Percentiles rank a stretch among this genome's conserved stretches.
phyloP scores from a whole-genome alignment of 2,329 filamentous ascomycete species.

The Anisogramma anomala region DNA sequence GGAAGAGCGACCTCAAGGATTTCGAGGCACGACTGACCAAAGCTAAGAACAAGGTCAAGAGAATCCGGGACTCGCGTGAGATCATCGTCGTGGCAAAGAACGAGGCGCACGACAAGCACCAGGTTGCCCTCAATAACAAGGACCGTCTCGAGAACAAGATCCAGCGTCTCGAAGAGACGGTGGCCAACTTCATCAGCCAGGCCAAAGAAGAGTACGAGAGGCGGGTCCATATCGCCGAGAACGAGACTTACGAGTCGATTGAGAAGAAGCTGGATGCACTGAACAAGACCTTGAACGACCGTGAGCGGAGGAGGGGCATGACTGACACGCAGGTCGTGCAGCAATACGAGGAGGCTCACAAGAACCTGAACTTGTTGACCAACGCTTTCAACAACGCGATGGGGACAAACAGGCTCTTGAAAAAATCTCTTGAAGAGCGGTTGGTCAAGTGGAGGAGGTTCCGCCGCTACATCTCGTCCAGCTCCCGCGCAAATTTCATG shows the following conservation, averaged over 20 bases:
- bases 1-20: constrained; percentile 24
- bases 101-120: constrained; percentile 38
- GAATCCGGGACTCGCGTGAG: constrained; percentile 36
- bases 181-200: constrained; percentile 47
- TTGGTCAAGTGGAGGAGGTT: constrained; percentile 70
- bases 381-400: constrained; percentile 33
- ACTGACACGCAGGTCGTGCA: constrained; percentile 53
- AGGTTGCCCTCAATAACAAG: constrained; percentile 36
- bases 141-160: constrained; percentile 34
- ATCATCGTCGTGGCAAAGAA: constrained; percentile 53
- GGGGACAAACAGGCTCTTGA: constrained; percentile 32
- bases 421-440: constrained; percentile 54
- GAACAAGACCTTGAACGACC: constrained; percentile 42
- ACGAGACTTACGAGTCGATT: constrained; percentile 49
- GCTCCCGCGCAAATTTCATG: constrained; percentile 73
- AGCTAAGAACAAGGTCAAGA: constrained; percentile 40
- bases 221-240: constrained; percentile 53
- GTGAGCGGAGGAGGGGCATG: constrained; percentile 47
- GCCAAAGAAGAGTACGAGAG: no score
- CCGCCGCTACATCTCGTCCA: constrained; percentile 72
- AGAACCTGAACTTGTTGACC: constrained; percentile 30
- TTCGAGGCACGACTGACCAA: constrained; percentile 41
- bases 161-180: constrained; percentile 33
- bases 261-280: constrained; percentile 41
- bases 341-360: constrained; percentile 29